Percentiles rank a stretch among this genome's conserved stretches.
These are phyloP conservation scores for Trametes villosa DNA, from an alignment of 768 basidiomycete genomes.

Conservation along the genomic window DNA sequence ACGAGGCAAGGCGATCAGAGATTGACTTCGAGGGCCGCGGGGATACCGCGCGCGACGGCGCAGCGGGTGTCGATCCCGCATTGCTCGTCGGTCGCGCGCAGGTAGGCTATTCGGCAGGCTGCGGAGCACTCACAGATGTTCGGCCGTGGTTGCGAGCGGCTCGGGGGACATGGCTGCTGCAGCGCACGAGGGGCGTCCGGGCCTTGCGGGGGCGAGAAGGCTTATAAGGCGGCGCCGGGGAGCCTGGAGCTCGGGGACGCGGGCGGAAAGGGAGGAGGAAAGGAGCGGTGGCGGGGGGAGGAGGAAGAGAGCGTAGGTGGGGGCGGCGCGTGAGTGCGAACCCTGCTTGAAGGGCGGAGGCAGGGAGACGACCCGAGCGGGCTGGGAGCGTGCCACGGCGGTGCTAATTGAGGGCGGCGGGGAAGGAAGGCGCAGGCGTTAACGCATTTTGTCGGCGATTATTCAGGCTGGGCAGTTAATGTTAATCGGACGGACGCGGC, in stretches of 20 bases:
- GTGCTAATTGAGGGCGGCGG: slow-evolving; percentile 21
- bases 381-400: slow-evolving; percentile 20
- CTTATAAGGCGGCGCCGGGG: slow-evolving; percentile 7
- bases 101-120: background rate
- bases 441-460: slow-evolving; percentile 11
- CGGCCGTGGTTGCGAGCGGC: slow-evolving; percentile 19
- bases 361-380: slow-evolving; percentile 11
- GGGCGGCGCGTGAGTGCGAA: slow-evolving; percentile 8
- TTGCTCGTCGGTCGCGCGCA: background rate
- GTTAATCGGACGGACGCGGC: background rate
- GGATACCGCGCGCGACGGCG: background rate
- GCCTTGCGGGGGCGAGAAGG: slow-evolving; percentile 6
- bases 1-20: slow-evolving; percentile 2
- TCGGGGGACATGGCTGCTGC: slow-evolving; percentile 15
- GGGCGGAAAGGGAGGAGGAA: slow-evolving; percentile 3
- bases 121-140: slow-evolving; percentile 23
- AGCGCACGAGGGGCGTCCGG: slow-evolving; percentile 5
- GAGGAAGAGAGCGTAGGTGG: slow-evolving; percentile 4
- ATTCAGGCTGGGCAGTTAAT: slow-evolving; percentile 5
- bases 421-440: background rate
- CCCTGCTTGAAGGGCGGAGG: slow-evolving; percentile 16
- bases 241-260: background rate
- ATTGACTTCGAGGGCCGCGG: slow-evolving; percentile 8
- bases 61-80: slow-evolving; percentile 6
- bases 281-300: slow-evolving; percentile 2